These are phyloP conservation scores for Puya raimondii DNA, from an alignment of 176 grass and related monocot genomes.

Conservation along the genomic window DNA sequence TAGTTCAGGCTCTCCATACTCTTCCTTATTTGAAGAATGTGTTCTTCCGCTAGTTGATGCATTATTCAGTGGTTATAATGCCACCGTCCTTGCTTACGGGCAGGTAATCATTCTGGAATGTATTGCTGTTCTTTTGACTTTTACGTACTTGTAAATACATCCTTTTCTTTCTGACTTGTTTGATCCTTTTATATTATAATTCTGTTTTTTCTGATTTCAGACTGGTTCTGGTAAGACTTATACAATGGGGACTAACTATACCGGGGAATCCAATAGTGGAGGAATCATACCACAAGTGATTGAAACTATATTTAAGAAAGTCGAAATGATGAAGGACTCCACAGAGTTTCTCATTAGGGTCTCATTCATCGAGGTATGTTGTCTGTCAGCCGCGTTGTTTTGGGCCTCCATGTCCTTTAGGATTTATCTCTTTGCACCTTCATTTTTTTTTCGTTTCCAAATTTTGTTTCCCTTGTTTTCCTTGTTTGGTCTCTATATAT, in stretches of 20 bases:
- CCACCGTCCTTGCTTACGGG: slow-evolving; percentile 93
- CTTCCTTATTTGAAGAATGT: slow-evolving; percentile 63
- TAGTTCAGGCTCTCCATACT: slow-evolving; percentile 36
- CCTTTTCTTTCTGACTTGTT: background rate
- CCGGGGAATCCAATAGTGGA: slow-evolving; percentile 41
- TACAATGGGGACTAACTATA: slow-evolving; percentile 94
- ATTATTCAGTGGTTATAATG: slow-evolving; percentile 76
- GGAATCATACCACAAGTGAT: slow-evolving; percentile 98
- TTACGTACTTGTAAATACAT: background rate
- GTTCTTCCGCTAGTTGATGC: slow-evolving; percentile 62
- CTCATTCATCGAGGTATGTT: slow-evolving; percentile 89
- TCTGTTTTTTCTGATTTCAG: slow-evolving; percentile 37
- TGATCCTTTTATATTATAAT: slow-evolving; percentile 6
- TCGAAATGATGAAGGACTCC: slow-evolving; percentile 39
- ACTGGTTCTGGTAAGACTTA: slow-evolving; percentile 96
- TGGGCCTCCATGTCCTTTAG: background rate
- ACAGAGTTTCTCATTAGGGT: slow-evolving; percentile 78
- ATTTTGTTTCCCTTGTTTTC: background rate
- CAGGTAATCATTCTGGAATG: slow-evolving; percentile 36
- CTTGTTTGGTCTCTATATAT: background rate
- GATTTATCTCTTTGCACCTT: background rate
- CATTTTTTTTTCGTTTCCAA: background rate
- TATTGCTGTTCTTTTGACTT: no score
- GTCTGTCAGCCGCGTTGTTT: background rate
- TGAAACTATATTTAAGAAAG: slow-evolving; percentile 81